Evolutionary conservation across 2,329 filamentous ascomycete species (phyloP), one percentile per base, ranked within the genome.

Genomic region (Tolypocladium amazonense): DNA sequence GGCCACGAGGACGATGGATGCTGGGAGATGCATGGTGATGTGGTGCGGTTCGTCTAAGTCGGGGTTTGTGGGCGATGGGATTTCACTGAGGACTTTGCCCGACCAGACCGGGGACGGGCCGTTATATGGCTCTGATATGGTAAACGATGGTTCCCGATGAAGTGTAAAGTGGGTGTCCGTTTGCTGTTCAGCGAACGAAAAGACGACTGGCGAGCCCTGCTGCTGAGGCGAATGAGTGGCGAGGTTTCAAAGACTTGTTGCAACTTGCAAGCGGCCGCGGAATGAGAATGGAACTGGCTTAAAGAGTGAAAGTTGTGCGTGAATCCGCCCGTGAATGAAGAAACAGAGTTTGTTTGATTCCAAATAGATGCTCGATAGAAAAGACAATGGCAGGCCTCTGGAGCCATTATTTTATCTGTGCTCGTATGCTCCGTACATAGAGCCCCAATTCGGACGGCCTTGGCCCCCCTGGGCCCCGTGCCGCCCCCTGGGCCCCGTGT

Each of bases 1-100:
- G 54, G 60, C 52, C 37, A 60, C 37, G 54, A 59, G 20, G 41
- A 58, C 45, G 57, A 62, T 47, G 8, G 67, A 56, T 7, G 64
- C 12, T 11, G 65, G 57, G 63, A 72, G 63, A 60, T 68, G 70
- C 71, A 72, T 72, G 1, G 3, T 61, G 58, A 37, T 52, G 38
- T 39, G n/a, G 25, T 2, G 47, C 18, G 3, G 53, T 30, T 30
- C 35, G 58, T 53, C 30, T 35, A 37, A 35, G 50, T 53, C 27
- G 30, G 25, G 9, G 25, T 35, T n/a, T 4, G 30, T 33, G 7
- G 33, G 33, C 3, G 33, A 8, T 35, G 50, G 18, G n/a, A n/a
- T n/a, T n/a, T n/a, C n/a, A n/a, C 39, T 6, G 18, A 39, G 15
- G 18, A 20, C 35, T 37, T 14, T 37, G 11, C 35, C 8, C 35